Conservation (phyloP, 441 rosid species). For the Codiaeum variegatum region DNA sequence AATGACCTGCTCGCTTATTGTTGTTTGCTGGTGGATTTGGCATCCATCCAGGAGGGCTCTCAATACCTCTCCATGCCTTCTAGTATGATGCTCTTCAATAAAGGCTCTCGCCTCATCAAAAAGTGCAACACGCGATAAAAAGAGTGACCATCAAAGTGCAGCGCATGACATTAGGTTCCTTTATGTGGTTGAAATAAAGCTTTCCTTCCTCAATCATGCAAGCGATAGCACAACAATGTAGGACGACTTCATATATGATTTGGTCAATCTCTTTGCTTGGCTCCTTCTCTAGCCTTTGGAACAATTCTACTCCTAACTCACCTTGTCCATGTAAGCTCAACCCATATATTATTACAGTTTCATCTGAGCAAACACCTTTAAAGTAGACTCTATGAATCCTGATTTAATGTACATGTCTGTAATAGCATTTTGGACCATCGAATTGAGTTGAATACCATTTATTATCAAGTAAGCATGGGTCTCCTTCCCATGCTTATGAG, state of each 20-base stretch:
- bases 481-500: slow-evolving; percentile 44
- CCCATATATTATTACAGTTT: slow-evolving; percentile 42
- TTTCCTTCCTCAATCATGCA: slow-evolving; percentile 38
- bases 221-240: slow-evolving; percentile 42
- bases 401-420: slow-evolving; percentile 53
- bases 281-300: slow-evolving; percentile 35
- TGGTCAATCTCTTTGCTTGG: slow-evolving; percentile 30
- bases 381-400: slow-evolving; percentile 34
- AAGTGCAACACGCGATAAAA: slow-evolving; percentile 35
- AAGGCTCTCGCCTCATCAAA: slow-evolving; percentile 39
- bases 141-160: slow-evolving; percentile 39
- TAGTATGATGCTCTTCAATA: slow-evolving; percentile 29
- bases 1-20: slow-evolving; percentile 31
- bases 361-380: slow-evolving; percentile 32
- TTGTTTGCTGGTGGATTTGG: slow-evolving; percentile 34
- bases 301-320: slow-evolving; percentile 34
- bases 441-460: slow-evolving; percentile 34
- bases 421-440: slow-evolving; percentile 34
- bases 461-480: slow-evolving; percentile 43
- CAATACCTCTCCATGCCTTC: slow-evolving; percentile 31
- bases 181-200: slow-evolving; percentile 34
- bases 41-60: slow-evolving; percentile 43
- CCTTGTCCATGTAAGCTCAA: slow-evolving; percentile 46
- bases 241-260: slow-evolving; percentile 34
- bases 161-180: slow-evolving; percentile 30